A percentile compares a stretch with the other conserved stretches of the same genome.
Evolutionary conservation across 176 grass and related monocot genomes (phyloP).

Genomic region (Zizania latifolia): DNA sequence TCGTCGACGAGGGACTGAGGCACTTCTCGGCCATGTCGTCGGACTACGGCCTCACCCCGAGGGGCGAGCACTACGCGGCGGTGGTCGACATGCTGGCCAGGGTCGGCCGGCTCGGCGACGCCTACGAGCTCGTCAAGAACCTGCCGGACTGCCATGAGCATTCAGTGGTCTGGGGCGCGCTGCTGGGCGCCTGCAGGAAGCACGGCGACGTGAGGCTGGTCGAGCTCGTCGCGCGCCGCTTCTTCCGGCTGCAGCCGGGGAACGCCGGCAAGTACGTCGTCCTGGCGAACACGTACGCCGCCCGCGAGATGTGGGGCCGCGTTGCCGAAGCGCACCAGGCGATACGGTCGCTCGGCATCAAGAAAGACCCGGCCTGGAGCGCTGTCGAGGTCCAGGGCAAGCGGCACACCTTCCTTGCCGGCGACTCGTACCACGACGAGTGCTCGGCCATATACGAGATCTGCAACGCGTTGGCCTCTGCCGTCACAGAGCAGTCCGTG

Average conservation of each 20-base stretch:
- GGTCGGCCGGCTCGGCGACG: constrained; percentile 41
- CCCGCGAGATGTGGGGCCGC: constrained; percentile 49
- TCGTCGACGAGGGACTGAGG: constrained; percentile 35
- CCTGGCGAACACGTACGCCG: constrained; percentile 48
- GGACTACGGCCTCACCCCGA: constrained; percentile 22
- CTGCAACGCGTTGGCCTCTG: constrained; percentile 32
- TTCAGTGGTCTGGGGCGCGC: constrained; percentile 50
- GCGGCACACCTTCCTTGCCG: constrained; percentile 38
- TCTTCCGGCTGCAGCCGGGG: constrained; percentile 41
- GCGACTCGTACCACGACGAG: constrained; percentile 45
- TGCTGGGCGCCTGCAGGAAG: constrained; percentile 53
- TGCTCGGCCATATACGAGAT: constrained; percentile 36
- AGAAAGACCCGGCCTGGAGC: constrained; percentile 57
- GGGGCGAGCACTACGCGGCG: constrained; percentile 34
- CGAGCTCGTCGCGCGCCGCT: constrained; percentile 33
- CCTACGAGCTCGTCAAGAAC: constrained; percentile 46
- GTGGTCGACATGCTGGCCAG: constrained; percentile 50
- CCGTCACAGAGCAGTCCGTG: constrained; percentile 14
- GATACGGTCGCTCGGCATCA: constrained; percentile 43
- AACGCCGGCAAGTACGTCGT: constrained; percentile 54
- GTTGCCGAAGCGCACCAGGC: constrained; percentile 33
- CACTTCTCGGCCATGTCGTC: constrained; percentile 35
- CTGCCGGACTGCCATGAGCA: constrained; percentile 43
- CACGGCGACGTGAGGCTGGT: constrained; percentile 37
- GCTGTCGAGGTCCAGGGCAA: constrained; percentile 35